These are phyloP conservation scores for Leccinum angustisporum DNA, from an alignment of 1,284 basidiomycete genomes.

Conservation along the genomic window DNA sequence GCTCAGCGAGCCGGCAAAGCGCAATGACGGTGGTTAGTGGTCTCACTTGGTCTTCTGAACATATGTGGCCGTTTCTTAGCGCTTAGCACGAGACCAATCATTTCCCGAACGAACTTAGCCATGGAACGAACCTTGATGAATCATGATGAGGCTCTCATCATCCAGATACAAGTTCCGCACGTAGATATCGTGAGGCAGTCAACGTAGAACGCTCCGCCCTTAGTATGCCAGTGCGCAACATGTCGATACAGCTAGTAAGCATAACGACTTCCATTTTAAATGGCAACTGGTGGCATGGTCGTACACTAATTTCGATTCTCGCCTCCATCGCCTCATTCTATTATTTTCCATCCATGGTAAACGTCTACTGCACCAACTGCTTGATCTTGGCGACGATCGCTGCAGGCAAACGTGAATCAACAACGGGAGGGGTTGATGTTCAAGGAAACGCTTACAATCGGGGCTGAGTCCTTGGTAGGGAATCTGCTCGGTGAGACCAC, in stretches of 20 bases:
- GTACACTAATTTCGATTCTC: constrained; percentile 11
- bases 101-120: no score
- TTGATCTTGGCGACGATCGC: constrained; percentile 71
- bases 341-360: neutral
- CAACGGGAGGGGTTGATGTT: neutral
- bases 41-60: no score
- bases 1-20: no score
- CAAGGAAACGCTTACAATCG: constrained; percentile 49
- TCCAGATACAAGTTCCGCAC: no score
- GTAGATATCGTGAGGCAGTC: neutral
- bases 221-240: no score
- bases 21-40: no score
- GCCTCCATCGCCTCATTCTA: neutral
- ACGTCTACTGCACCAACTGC: constrained; percentile 38
- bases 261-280: constrained; percentile 7
- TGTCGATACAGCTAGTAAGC: neutral
- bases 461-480: constrained; percentile 73
- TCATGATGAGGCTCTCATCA: no score
- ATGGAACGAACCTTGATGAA: no score
- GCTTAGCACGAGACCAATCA: no score
- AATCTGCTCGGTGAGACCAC: constrained; percentile 81
- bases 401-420: constrained; percentile 30
- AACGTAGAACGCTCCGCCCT: neutral
- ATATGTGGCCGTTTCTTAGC: no score
- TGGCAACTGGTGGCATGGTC: neutral